These are phyloP conservation scores for Venturiaceae sp. DNA, from an alignment of 2,329 filamentous ascomycete genomes.

Conservation along the genomic window DNA sequence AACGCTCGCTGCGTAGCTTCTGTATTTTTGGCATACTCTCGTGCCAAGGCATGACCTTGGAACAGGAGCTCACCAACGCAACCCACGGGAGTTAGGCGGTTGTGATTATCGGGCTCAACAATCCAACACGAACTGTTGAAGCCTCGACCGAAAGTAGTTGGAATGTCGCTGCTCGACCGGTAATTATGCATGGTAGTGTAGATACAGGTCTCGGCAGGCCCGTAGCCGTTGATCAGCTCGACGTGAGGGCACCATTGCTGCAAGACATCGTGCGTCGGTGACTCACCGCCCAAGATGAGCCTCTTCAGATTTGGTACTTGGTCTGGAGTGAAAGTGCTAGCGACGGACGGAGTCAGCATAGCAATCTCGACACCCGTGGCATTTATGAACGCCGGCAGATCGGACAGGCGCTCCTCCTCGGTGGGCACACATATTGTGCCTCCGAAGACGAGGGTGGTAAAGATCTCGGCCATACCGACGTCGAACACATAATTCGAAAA, in stretches of 20 bases:
- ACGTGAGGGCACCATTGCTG: conserved; percentile 24
- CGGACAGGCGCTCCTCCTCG: conserved; percentile 35
- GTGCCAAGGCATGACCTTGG: conserved; percentile 76
- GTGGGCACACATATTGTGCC: conserved; percentile 40
- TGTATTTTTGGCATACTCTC: conserved; percentile 70
- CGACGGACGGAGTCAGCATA: conserved; percentile 33
- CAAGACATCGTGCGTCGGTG: conserved; percentile 23
- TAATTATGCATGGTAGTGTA: conserved; percentile 77
- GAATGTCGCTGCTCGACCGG: conserved; percentile 42
- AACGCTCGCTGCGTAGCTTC: conserved; percentile 67
- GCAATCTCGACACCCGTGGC: conserved; percentile 29
- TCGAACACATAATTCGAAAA: conserved; percentile 37
- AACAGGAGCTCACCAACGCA: conserved; percentile 82
- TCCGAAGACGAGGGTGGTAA: conserved; percentile 36
- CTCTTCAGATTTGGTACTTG: conserved; percentile 18
- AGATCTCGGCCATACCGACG: conserved; percentile 35
- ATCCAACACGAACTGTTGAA: conserved; percentile 80
- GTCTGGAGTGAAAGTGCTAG: conserved; percentile 19
- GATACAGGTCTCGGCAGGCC: conserved; percentile 66
- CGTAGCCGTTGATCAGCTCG: conserved; percentile 28
- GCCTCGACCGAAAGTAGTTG: conserved; percentile 53
- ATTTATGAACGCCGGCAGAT: conserved; percentile 31
- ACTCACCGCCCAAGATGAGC: conserved; percentile 23
- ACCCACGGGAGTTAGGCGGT: conserved; percentile 65
- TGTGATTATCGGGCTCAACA: conserved; percentile 56